Base-by-base conservation (phyloP, 371 early-diverging fungal species). In the Mucor mucedo region DNA sequence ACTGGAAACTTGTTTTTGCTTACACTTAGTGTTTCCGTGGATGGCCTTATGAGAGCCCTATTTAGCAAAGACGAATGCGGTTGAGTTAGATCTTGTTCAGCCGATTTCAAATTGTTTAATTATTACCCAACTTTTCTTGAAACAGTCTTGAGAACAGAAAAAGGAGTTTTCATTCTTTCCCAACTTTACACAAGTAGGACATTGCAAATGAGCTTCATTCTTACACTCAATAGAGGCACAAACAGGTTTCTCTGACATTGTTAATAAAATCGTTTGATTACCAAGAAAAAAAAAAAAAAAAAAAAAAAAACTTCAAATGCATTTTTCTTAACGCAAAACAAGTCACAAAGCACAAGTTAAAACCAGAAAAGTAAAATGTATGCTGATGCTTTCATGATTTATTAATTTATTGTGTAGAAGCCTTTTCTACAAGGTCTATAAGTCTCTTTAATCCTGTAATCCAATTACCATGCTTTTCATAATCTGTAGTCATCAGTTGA, bases 91-190 rank as follows among this genome's bases (percentile, higher is more conserved):
- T 52, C 42, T 52, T 13, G 49, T 27, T 5, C 16, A 6, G 27
- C 21, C 9, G 21, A 48, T 9, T 48, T 27, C 7, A 11, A 27
- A 8, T 16, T 21, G 21, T 4, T 16, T 8, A 27, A 8, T 16
- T 21, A 7, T 21, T 68, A 82, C 80, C 97, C 97, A 97, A 75
- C 79, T 89, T 56, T 80, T 70, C 70, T 91, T 92, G 82, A 97
- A 97, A 76, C 96, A 96, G 45, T 85, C 88, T 74, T 95, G 97
- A 32, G 90, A 86, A 74, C 97, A 96, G 65, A 94, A 96, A 71
- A 79, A 88, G 4, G 92, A 88, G 29, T 75, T 84, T 32, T 68
- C 69, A 4, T 70, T 65, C 38, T 94, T 82, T 32, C 72, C 76
- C 21, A 89, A 80, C 74, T 95, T 94, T n/a, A 90, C 56, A 71